Evolutionary conservation across 2,329 filamentous ascomycete genomes (phyloP), one percentile per base, ranked within the genome.

Genomic region (Sporothrix pseudoabietina): DNA sequence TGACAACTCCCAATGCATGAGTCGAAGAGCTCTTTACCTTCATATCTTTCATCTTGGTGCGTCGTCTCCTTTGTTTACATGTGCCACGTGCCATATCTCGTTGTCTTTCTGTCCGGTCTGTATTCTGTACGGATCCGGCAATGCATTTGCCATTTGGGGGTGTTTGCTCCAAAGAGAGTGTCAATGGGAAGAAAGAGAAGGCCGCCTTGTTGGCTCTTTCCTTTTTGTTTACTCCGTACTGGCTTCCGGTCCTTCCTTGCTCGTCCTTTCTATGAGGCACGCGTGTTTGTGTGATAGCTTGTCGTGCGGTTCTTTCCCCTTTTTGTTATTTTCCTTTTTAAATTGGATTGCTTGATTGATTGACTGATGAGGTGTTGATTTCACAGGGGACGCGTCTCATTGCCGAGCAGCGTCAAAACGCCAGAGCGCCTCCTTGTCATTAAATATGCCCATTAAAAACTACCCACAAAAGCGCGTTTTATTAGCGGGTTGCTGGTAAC

Each of bases 181-280:
- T 47, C 61, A 65, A 65, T 65, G 61, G 59, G 61, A 47, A 47
- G 39, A 65, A 47, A 30, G 35, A 39, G 61, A 65, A 65, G n/a
- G n/a, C 22, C 61, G 61, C 61, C 39, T 47, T 65, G 39, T 47
- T 47, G 30, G 61, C n/a, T 12, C 22, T 22, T 66, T 19, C 39
- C n/a, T 19, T 47, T 47, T 30, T 66, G 39, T 66, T 30, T 65
- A 63, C 59, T 16, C 39, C 6, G 39, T 39, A 12, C 41, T 26
- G n/a, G 9, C 10, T 8, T 22, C 22, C 14, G 39, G n/a, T 66
- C 39, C 26, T 66, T 66, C 61, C 39, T 47, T 10, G 61, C 47
- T 66, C 39, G 39, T 30, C 61, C 32, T 22, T 12, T 63, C 35
- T 35, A 35, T 5, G 35, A 35, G 35, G 26, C 16, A 55, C 52